These are phyloP conservation scores for Pleurostoma richardsiae DNA, from an alignment of 2,329 filamentous ascomycete species.

Conservation along the genomic window DNA sequence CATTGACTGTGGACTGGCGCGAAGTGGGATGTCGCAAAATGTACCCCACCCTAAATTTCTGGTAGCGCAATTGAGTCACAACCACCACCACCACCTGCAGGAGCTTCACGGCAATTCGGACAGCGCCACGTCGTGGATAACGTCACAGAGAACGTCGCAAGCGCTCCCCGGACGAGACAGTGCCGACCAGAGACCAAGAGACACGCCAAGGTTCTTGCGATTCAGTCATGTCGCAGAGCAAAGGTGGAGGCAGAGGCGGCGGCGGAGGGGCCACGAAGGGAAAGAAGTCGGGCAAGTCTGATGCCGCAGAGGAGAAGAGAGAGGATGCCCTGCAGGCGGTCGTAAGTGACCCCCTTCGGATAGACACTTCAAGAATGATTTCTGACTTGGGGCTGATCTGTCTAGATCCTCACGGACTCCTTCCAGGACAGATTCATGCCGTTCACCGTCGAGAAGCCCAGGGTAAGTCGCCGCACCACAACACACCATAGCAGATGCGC, in stretches of 20 bases:
- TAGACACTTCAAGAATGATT: too few species aligned
- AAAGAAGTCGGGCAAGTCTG: conserved; percentile 47
- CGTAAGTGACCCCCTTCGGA: conserved; percentile 27
- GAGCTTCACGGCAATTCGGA: too few species aligned
- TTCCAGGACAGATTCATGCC: conserved; percentile 91
- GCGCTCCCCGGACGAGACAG: too few species aligned
- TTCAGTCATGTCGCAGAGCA: conserved; percentile 35
- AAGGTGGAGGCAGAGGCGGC: conserved; percentile 35
- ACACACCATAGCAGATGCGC: neutral
- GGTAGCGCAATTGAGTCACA: too few species aligned
- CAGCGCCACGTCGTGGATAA: too few species aligned
- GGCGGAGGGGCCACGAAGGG: conserved; percentile 35
- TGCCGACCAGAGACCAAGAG: too few species aligned
- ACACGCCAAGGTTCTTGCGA: too few species aligned
- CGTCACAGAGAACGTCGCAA: too few species aligned
- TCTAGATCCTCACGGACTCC: conserved; percentile 82
- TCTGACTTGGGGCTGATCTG: conserved; percentile 8
- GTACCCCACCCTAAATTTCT: too few species aligned
- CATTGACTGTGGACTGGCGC: too few species aligned
- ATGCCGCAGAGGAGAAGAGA: conserved; percentile 44
- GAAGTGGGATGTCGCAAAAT: too few species aligned
- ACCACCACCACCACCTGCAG: too few species aligned
- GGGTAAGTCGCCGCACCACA: conserved; percentile 51
- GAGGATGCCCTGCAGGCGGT: conserved; percentile 56
- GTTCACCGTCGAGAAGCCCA: conserved; percentile 81